Conservation (phyloP, 208 protist genomes). For the Acanthamoeba triangularis region DNA sequence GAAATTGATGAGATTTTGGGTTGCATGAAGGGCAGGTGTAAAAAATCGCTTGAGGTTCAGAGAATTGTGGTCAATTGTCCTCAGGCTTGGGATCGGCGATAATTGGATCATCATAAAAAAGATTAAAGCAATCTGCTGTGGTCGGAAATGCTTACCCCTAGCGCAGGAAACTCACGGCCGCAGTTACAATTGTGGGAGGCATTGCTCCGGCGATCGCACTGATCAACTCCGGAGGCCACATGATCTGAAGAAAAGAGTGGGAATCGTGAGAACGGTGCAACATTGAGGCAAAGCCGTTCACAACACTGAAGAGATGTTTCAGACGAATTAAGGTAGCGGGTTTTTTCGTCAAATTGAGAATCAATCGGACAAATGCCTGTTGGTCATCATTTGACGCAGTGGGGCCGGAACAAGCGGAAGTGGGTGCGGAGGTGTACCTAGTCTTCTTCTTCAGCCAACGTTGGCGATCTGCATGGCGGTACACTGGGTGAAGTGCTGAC, state of each 20-base stretch:
- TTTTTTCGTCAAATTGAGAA: conserved; percentile 48
- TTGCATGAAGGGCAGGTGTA: background rate
- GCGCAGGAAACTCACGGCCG: background rate
- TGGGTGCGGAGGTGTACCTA: background rate
- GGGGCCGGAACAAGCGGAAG: too few relatives aligned
- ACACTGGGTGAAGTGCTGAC: background rate
- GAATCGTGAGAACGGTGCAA: background rate
- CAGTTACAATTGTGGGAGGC: too few relatives aligned
- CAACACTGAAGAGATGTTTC: background rate
- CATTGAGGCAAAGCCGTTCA: background rate
- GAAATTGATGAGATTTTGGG: background rate
- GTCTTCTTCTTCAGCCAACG: too few relatives aligned
- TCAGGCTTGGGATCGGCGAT: conserved; percentile 18
- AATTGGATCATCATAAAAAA: background rate
- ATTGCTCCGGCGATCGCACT: background rate
- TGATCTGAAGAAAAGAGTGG: background rate
- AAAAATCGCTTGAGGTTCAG: background rate
- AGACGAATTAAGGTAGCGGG: conserved; percentile 27
- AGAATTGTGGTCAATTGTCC: conserved; percentile 60
- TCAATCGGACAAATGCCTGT: conserved; percentile 54
- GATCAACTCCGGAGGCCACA: background rate
- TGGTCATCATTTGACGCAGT: background rate
- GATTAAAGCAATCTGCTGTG: background rate
- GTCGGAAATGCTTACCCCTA: background rate
- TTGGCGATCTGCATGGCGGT: background rate